These are phyloP conservation scores for Penicillium manginii DNA, from an alignment of 495 filamentous ascomycete species.

Conservation along the genomic window DNA sequence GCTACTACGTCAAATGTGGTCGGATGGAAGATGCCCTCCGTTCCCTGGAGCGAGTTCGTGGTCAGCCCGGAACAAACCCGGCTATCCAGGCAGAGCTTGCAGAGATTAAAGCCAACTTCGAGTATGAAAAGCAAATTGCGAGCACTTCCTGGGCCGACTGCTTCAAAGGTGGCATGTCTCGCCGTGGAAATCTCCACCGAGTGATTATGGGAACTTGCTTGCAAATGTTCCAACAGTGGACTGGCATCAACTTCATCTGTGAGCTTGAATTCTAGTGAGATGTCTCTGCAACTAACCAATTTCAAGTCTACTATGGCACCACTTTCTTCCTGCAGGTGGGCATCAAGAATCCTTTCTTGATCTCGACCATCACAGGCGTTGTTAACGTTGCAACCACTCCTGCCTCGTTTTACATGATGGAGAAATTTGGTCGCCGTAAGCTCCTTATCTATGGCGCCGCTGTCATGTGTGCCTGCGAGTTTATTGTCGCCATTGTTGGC, in stretches of 20 bases:
- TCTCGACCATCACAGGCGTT: slow-evolving; percentile 64
- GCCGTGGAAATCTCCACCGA: slow-evolving; percentile 60
- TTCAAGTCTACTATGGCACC: slow-evolving; percentile 67
- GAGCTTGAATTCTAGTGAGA: slow-evolving; percentile 7
- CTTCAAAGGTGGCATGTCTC: slow-evolving; percentile 60
- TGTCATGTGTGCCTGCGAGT: slow-evolving; percentile 63
- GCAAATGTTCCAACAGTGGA: slow-evolving; percentile 78
- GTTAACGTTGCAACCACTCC: slow-evolving; percentile 72
- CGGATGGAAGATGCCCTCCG: slow-evolving; percentile 37
- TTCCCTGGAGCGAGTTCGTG: slow-evolving; percentile 46
- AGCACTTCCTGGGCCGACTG: slow-evolving; percentile 60
- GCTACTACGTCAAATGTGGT: slow-evolving; percentile 62
- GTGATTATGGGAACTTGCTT: slow-evolving; percentile 68
- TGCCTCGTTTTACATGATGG: slow-evolving; percentile 72
- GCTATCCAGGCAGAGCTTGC: slow-evolving; percentile 70
- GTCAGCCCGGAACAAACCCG: slow-evolving; percentile 53
- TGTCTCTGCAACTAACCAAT: background rate
- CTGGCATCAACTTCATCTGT: slow-evolving; percentile 75
- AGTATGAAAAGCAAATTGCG: slow-evolving; percentile 62
- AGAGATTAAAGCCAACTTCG: slow-evolving; percentile 72
- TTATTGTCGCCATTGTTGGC: slow-evolving; percentile 62
- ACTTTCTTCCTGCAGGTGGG: slow-evolving; percentile 67
- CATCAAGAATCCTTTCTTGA: slow-evolving; percentile 67
- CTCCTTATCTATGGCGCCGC: slow-evolving; percentile 72
- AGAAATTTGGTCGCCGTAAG: slow-evolving; percentile 72